These are phyloP conservation scores for Camellia lanceoleosa DNA, from an alignment of 148 eudicot genomes.

Conservation along the genomic window DNA sequence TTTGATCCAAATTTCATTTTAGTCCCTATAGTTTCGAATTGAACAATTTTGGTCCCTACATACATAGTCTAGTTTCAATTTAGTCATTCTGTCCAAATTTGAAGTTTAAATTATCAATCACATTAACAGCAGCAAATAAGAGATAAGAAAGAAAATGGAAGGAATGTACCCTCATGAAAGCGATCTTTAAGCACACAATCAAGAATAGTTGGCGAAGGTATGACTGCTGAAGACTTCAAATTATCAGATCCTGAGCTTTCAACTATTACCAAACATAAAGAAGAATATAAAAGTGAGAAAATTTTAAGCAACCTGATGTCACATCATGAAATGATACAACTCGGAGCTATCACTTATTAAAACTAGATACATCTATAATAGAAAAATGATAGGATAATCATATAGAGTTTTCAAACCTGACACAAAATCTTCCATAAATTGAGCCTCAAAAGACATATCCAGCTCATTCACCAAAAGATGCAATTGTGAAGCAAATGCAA, in stretches of 20 bases:
- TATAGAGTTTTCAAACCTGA: constrained; percentile 57
- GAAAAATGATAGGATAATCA: constrained; percentile 16
- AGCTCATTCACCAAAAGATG: constrained; percentile 67
- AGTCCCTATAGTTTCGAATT: too few species aligned
- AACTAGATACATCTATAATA: constrained; percentile 4
- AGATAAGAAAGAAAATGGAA: background rate
- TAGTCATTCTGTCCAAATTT: too few species aligned
- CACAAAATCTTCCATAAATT: constrained; percentile 90
- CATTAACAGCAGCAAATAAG: background rate
- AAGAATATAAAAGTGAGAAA: constrained; percentile 1
- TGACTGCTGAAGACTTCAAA: constrained; percentile 63
- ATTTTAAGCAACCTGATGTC: constrained; percentile 1
- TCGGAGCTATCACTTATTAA: constrained; percentile 11
- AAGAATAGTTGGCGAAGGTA: constrained; percentile 94
- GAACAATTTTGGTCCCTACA: too few species aligned
- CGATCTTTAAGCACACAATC: constrained; percentile 92
- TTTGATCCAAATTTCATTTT: too few species aligned
- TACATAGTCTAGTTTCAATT: background rate
- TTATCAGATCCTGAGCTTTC: constrained; percentile 69
- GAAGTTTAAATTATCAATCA: background rate
- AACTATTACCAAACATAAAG: constrained; percentile 33
- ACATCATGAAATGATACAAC: constrained; percentile 11
- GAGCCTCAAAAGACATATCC: constrained; percentile 68
- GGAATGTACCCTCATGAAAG: constrained; percentile 65
- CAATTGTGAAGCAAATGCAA: constrained; percentile 92